Base-by-base conservation (phyloP, 352 stramenopile genomes). In the Saprolegnia diclina region DNA sequence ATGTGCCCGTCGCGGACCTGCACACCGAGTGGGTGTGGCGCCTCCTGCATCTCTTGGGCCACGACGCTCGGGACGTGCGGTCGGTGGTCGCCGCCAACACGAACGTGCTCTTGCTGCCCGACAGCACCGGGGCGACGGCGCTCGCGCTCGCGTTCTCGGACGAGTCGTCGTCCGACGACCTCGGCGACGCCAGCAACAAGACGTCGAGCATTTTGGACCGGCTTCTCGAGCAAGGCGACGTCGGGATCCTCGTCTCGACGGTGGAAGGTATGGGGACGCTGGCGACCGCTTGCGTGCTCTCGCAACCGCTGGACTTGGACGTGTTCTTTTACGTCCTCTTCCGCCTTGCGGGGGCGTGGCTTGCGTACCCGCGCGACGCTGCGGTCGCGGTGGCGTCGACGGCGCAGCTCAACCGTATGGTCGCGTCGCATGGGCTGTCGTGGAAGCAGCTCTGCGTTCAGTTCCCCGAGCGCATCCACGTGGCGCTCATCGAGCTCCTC, bases 361-460 rank as follows among this genome's bases (percentile, higher is more conserved):
- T 42, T 10, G 52, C 35, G 3, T n/a, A 59, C 35, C 35, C 52
- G 9, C 52, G 11, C 13, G 52, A 14, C 3, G 4, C 52, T 1
- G 52, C 9, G 35, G 35, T 24, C 52, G 3, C 11, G 3, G 52
- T 59, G 13, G 9, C 24, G 3, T 3, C 52, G 11, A 59, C 52
- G 13, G 13, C 52, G 24, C 78, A 88, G 53, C 81, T 89, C 69
- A 75, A 72, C 26, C 76, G 77, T 7, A 82, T 89, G 14, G 82
- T 76, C 26, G 16, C 56, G 16, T 67, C 75, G 22, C 77, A 87
- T 26, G 32, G 67, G 21, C 54, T 84, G 14, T 87, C 81, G 13
- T 91, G 83, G 83, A 76, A 79, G 56, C 70, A 71, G 48, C 54
- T 89, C 18, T 91, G 77, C 37, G 52, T 79, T 24, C 78, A 87